Percentiles rank a stretch among this genome's conserved stretches.
These are phyloP conservation scores for Chlorella sp. DNA, from an alignment of 139 green algal species.

Conservation along the genomic window DNA sequence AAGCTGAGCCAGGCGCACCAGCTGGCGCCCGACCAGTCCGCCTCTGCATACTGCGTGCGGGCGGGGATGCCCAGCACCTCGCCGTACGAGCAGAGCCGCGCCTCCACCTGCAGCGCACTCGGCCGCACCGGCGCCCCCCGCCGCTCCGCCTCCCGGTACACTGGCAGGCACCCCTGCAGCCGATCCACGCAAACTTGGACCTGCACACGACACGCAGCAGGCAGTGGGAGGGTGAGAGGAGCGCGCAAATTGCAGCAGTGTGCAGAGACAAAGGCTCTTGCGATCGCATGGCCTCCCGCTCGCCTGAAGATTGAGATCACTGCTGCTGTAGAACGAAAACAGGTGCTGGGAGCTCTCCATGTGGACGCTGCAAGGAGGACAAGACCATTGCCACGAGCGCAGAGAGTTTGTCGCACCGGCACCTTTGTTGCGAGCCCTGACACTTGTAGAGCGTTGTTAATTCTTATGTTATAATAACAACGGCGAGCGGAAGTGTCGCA, in stretches of 20 bases:
- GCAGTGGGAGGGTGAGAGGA: neutral
- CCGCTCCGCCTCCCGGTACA: constrained; percentile 14
- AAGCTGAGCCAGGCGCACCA: constrained; percentile 81
- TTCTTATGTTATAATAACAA: too few relatives aligned
- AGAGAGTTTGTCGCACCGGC: too few relatives aligned
- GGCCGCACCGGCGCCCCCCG: neutral
- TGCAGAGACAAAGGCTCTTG: neutral
- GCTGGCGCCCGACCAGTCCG: constrained; percentile 13
- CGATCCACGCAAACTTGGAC: constrained; percentile 58
- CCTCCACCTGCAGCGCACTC: constrained; percentile 54
- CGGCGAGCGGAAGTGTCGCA: too few relatives aligned
- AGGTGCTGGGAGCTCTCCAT: too few relatives aligned
- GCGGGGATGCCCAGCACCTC: constrained; percentile 59
- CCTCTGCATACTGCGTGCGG: constrained; percentile 53
- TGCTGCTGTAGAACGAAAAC: constrained; percentile 70
- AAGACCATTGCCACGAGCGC: too few relatives aligned
- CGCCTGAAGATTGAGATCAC: constrained; percentile 74
- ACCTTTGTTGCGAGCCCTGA: too few relatives aligned
- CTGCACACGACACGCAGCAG: constrained; percentile 11
- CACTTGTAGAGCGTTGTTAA: too few relatives aligned
- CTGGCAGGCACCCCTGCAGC: constrained; percentile 53
- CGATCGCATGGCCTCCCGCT: neutral
- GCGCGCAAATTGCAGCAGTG: neutral
- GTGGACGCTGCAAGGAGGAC: too few relatives aligned
- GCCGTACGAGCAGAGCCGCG: constrained; percentile 48